Percentiles rank a stretch among this genome's conserved stretches.
Evolutionary conservation across 495 filamentous ascomycete genomes (phyloP).

Genomic region (Aspergillus ostianus): DNA sequence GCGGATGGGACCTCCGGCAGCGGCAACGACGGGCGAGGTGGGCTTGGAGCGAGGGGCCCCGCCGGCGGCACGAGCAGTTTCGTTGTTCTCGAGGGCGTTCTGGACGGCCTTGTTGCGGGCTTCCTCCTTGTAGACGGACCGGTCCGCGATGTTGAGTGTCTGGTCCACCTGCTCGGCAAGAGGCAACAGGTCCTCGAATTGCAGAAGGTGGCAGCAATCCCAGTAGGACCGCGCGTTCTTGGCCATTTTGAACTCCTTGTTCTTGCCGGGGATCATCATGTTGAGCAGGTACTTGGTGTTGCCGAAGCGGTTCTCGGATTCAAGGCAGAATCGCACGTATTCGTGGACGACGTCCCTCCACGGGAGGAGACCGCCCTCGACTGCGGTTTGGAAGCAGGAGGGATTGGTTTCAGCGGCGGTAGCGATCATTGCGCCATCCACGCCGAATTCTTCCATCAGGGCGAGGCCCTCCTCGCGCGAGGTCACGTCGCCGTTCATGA

Average conservation of each 20-base stretch:
- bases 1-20: constrained; percentile 39
- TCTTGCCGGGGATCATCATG: constrained; percentile 82
- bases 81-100: constrained; percentile 51
- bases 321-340: constrained; percentile 68
- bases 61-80: constrained; percentile 46
- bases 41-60: constrained; percentile 32
- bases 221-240: constrained; percentile 60
- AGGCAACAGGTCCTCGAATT: constrained; percentile 57
- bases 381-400: constrained; percentile 69
- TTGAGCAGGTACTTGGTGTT: constrained; percentile 91
- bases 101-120: constrained; percentile 45
- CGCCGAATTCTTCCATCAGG: constrained; percentile 71
- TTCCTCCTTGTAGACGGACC: constrained; percentile 34
- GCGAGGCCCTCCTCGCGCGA: constrained; percentile 62
- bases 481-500: constrained; percentile 93
- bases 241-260: constrained; percentile 53
- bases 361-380: constrained; percentile 60
- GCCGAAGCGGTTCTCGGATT: constrained; percentile 77
- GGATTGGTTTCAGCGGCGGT: constrained; percentile 85
- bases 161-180: constrained; percentile 62
- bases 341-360: constrained; percentile 75
- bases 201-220: constrained; percentile 60
- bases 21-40: constrained; percentile 20
- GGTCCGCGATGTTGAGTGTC: constrained; percentile 55
- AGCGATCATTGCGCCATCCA: constrained; percentile 96